Conservation (phyloP, 768 basidiomycete species). For the Sporobolomyces roseus region DNA sequence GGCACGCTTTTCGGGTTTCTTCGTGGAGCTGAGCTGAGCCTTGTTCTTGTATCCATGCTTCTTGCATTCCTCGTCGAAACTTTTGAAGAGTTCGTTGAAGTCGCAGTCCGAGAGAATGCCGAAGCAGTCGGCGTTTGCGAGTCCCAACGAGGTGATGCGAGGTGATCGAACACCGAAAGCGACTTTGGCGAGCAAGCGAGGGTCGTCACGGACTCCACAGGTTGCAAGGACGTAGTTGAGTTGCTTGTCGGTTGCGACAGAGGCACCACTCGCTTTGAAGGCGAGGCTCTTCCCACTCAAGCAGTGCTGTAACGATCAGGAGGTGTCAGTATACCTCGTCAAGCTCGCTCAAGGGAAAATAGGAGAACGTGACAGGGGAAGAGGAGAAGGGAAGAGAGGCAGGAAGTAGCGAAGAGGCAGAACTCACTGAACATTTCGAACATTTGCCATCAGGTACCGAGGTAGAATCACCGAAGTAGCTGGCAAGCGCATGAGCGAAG, state of each 20-base stretch:
- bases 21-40: conserved; percentile 12
- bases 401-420: background rate
- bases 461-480: conserved; percentile 54
- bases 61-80: conserved; percentile 47
- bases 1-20: background rate
- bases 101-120: conserved; percentile 53
- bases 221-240: conserved; percentile 51
- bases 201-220: conserved; percentile 56
- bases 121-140: conserved; percentile 54
- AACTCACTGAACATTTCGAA: conserved; percentile 47
- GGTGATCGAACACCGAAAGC: conserved; percentile 57
- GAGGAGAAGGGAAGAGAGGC: background rate
- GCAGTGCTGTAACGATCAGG: conserved; percentile 51
- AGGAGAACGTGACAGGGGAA: too few relatives aligned
- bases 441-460: conserved; percentile 53
- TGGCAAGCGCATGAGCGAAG: conserved; percentile 52
- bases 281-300: conserved; percentile 48
- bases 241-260: conserved; percentile 46
- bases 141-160: conserved; percentile 53
- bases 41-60: conserved; percentile 25
- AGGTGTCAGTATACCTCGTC: too few relatives aligned
- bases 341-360: too few relatives aligned
- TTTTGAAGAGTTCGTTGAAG: conserved; percentile 51
- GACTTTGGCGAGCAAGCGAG: conserved; percentile 56
- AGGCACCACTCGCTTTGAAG: conserved; percentile 45